Evolutionary conservation across 441 rosid species (phyloP).

Genomic region (Arabidopsis hybrid): DNA sequence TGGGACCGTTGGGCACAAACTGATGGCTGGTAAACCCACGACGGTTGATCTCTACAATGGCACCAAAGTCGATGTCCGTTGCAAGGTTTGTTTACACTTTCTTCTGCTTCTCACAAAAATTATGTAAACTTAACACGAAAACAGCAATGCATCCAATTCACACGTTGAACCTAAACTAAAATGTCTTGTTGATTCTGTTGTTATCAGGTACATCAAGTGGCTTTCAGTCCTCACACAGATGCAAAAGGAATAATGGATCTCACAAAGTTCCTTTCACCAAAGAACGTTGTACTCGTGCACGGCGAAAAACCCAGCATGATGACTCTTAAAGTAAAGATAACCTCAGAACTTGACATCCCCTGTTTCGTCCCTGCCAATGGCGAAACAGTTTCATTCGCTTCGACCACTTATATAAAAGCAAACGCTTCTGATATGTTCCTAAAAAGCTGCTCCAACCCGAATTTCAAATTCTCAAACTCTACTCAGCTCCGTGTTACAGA

Average conservation of each 20-base stretch:
- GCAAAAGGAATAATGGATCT: conserved; percentile 95
- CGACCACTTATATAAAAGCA: conserved; percentile 65
- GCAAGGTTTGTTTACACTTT: conserved; percentile 64
- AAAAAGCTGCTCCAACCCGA: conserved; percentile 66
- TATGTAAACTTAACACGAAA: neutral
- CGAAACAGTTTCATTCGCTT: conserved; percentile 71
- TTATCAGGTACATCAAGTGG: conserved; percentile 84
- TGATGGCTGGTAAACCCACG: conserved; percentile 89
- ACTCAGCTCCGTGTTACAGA: conserved; percentile 60
- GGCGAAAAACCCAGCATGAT: conserved; percentile 95
- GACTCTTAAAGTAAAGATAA: conserved; percentile 68
- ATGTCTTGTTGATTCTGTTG: neutral
- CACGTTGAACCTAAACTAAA: too few species aligned
- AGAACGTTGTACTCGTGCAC: conserved; percentile 82
- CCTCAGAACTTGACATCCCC: conserved; percentile 72
- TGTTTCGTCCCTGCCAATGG: conserved; percentile 81
- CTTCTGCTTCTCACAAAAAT: conserved; percentile 2
- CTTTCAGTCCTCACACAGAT: conserved; percentile 97
- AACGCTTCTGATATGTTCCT: conserved; percentile 70
- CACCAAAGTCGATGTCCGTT: conserved; percentile 83
- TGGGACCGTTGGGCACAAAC: conserved; percentile 88
- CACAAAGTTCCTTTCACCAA: conserved; percentile 79
- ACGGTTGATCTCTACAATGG: conserved; percentile 85
- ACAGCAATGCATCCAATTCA: too few species aligned
- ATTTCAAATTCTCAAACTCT: conserved; percentile 66